phyloP scores from a whole-genome alignment of 2,329 filamentous ascomycete species.

The Aspergillus arachidicola region DNA sequence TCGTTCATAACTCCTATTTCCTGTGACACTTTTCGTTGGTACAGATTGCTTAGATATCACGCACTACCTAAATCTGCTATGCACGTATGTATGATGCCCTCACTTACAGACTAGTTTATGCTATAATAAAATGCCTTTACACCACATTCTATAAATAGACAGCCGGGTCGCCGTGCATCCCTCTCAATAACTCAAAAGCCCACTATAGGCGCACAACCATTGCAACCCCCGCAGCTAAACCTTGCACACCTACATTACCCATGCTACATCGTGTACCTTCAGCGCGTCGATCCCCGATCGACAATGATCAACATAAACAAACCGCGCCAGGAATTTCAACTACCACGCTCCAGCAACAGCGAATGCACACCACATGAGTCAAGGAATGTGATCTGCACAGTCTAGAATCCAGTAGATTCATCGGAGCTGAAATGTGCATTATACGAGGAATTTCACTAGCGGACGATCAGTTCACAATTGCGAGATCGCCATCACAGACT shows the following conservation, averaged over 20 bases:
- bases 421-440: neutral
- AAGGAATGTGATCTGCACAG: neutral
- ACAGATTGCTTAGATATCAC: neutral
- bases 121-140: neutral
- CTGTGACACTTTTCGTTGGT: neutral
- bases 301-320: neutral
- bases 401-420: neutral
- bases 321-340: neutral
- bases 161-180: neutral
- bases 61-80: neutral
- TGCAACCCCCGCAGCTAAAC: neutral
- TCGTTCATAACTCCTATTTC: neutral
- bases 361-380: neutral
- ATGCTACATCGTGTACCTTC: neutral
- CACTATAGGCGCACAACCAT: neutral
- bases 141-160: neutral
- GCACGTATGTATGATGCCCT: constrained; percentile 3
- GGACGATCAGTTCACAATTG: neutral
- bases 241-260: neutral
- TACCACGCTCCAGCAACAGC: neutral
- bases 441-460: neutral
- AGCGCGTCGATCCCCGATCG: neutral
- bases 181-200: neutral
- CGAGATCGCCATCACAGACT: too few relatives aligned
- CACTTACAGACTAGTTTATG: neutral